Evolutionary conservation across 2,329 filamentous ascomycete species (phyloP).

Genomic region (Fusarium dlaminii): DNA sequence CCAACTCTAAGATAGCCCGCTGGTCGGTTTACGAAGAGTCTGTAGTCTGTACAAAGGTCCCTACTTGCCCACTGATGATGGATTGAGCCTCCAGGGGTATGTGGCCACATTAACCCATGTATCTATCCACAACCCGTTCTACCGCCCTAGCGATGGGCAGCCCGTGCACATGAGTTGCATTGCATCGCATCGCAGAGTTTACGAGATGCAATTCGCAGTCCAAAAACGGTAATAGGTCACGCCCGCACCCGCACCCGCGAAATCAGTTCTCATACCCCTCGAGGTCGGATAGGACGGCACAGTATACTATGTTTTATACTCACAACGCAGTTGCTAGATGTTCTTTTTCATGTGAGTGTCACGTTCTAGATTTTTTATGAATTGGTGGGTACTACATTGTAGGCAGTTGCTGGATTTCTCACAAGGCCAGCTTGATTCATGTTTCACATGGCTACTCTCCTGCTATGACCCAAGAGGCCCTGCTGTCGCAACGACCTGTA

Average conservation of each 20-base stretch:
- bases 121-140: conserved; percentile 19
- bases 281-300: conserved; percentile 7
- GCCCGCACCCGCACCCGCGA: not conserved
- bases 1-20: not conserved
- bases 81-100: not conserved
- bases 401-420: not conserved
- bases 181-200: not conserved
- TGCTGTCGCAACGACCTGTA: not conserved
- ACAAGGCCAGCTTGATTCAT: not conserved
- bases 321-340: not conserved
- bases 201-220: conserved; percentile 6
- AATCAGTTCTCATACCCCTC: not conserved
- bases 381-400: not conserved
- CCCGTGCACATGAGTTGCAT: conserved; percentile 5
- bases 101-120: not conserved
- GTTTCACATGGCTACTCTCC: not conserved
- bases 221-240: conserved; percentile 26
- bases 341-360: not conserved
- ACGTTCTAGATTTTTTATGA: conserved; percentile 4
- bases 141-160: not conserved
- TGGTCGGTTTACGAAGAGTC: conserved; percentile 1
- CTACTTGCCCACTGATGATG: not conserved
- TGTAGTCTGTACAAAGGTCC: conserved; percentile 9
- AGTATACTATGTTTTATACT: not conserved
- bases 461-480: not conserved